A percentile compares a stretch with the other conserved stretches of the same genome.
phyloP scores from a whole-genome alignment of 306 rosid genomes.

The Trifolium subterraneum region DNA sequence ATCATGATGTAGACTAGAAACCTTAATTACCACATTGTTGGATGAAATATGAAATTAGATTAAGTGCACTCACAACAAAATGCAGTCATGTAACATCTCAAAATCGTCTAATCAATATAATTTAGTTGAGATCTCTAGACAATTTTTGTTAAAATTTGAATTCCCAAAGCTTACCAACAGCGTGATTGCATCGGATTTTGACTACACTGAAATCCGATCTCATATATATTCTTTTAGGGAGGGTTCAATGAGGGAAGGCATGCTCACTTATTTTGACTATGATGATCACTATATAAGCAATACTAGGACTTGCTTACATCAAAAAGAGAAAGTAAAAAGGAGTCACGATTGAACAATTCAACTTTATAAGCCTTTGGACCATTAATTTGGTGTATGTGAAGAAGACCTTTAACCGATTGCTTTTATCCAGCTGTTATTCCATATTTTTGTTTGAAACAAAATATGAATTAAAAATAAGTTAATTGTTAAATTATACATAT shows the following conservation, averaged over 20 bases:
- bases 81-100: too few species aligned
- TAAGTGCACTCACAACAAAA: too few species aligned
- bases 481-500: too few species aligned
- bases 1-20: background rate
- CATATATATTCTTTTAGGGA: background rate
- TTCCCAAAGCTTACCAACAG: too few species aligned
- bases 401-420: conserved; percentile 36
- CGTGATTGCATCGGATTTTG: too few species aligned
- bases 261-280: conserved; percentile 49
- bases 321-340: conserved; percentile 21
- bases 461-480: too few species aligned
- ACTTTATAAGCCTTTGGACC: conserved; percentile 41
- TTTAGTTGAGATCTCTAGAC: too few species aligned
- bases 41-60: background rate
- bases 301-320: conserved; percentile 22
- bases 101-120: too few species aligned
- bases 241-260: conserved; percentile 20
- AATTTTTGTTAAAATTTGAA: too few species aligned
- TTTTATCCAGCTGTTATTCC: conserved; percentile 28
- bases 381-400: conserved; percentile 22
- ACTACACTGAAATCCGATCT: too few species aligned
- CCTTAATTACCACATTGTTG: conserved; percentile 4
- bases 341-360: conserved; percentile 48
- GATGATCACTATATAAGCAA: background rate
- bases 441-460: too few species aligned